phyloP scores from a whole-genome alignment of 345 rosid genomes.

The Salix viminalis region DNA sequence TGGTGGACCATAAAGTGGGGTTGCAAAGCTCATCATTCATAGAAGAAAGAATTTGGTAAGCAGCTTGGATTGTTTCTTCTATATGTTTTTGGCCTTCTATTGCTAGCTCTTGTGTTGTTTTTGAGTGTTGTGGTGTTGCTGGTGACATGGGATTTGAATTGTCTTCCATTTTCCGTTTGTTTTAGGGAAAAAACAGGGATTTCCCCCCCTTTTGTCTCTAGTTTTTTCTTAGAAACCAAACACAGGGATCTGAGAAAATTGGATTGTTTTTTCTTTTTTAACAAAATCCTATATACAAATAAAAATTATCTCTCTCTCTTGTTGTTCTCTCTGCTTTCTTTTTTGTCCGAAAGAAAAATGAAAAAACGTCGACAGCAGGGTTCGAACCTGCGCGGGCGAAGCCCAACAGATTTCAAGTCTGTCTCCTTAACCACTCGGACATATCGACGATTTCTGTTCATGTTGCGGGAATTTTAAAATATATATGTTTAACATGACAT shows the following conservation, averaged over 20 bases:
- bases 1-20: constrained; percentile 71
- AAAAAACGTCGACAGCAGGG: constrained; percentile 69
- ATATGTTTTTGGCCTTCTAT: constrained; percentile 81
- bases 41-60: constrained; percentile 73
- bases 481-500: too few relatives aligned
- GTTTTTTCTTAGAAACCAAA: neutral
- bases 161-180: constrained; percentile 18
- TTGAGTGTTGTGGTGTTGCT: constrained; percentile 10
- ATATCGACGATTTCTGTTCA: constrained; percentile 20
- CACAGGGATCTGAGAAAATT: neutral
- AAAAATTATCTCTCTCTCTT: too few relatives aligned
- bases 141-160: neutral
- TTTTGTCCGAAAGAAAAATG: too few relatives aligned
- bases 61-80: constrained; percentile 83
- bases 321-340: too few relatives aligned
- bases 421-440: constrained; percentile 99
- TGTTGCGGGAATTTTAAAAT: too few relatives aligned
- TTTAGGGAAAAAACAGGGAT: neutral
- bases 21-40: constrained; percentile 97
- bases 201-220: neutral
- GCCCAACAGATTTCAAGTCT: constrained; percentile 99
- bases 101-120: constrained; percentile 81
- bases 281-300: neutral
- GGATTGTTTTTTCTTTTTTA: neutral
- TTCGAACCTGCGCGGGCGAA: constrained; percentile 99